These are phyloP conservation scores for Scalesia atractyloides DNA, from an alignment of 129 eudicot species.

Conservation along the genomic window DNA sequence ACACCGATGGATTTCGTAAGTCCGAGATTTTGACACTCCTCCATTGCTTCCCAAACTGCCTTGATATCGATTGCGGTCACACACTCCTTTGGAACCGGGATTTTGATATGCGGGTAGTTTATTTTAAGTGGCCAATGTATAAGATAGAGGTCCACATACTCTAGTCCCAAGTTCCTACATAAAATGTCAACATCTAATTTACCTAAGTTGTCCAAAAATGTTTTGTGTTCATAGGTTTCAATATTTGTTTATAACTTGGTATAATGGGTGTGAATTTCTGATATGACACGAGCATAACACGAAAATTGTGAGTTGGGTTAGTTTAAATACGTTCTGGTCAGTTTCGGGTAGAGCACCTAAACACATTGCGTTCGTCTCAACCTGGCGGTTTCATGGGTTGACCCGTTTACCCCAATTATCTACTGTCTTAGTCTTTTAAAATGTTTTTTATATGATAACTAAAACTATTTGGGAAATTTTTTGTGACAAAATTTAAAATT, in stretches of 20 bases:
- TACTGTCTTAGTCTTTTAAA: too few species aligned
- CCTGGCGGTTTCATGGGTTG: too few species aligned
- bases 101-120: slow-evolving; percentile 10
- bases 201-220: neutral
- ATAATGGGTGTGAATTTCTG: too few species aligned
- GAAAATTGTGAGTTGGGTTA: too few species aligned
- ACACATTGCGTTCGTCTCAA: too few species aligned
- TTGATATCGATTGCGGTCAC: slow-evolving; percentile 43
- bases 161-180: slow-evolving; percentile 53
- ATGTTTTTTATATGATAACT: too few species aligned
- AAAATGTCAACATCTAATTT: neutral
- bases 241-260: neutral
- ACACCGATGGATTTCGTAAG: slow-evolving; percentile 66
- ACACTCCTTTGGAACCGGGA: slow-evolving; percentile 41
- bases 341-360: too few species aligned
- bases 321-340: too few species aligned
- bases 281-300: too few species aligned
- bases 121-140: slow-evolving; percentile 58
- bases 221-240: neutral
- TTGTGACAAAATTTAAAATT: too few species aligned
- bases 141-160: slow-evolving; percentile 58
- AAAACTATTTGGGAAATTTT: too few species aligned
- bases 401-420: too few species aligned
- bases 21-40: slow-evolving; percentile 58
- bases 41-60: slow-evolving; percentile 70